These are phyloP conservation scores for Podaxis sp. DNA, from an alignment of 768 basidiomycete genomes.

Conservation along the genomic window DNA sequence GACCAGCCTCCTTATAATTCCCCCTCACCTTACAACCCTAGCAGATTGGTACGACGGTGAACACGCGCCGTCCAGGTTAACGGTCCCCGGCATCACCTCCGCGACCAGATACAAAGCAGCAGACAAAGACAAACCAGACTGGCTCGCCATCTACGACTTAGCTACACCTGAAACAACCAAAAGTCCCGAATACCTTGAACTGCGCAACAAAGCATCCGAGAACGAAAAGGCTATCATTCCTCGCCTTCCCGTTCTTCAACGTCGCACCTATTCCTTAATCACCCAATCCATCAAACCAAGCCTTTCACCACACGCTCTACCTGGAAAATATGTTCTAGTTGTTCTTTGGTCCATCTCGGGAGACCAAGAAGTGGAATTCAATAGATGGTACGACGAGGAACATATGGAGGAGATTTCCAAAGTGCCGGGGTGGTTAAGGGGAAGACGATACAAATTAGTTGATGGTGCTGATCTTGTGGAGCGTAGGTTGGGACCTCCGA, in stretches of 20 bases:
- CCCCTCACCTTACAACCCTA: not conserved
- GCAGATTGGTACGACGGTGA: conserved; percentile 35
- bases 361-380: conserved; percentile 23
- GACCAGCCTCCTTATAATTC: not conserved
- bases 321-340: not conserved
- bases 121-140: conserved; percentile 25
- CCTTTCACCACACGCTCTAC: conserved; percentile 8
- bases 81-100: conserved; percentile 25
- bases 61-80: conserved; percentile 28
- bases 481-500: too few species aligned
- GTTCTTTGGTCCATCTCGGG: conserved; percentile 12
- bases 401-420: conserved; percentile 3
- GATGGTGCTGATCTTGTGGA: conserved; percentile 1
- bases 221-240: conserved; percentile 26
- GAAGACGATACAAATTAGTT: conserved; percentile 5
- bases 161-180: conserved; percentile 21
- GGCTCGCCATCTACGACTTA: conserved; percentile 30
- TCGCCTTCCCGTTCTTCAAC: conserved; percentile 22
- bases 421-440: conserved; percentile 5
- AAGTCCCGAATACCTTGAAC: conserved; percentile 22
- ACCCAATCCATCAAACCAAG: conserved; percentile 5
- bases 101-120: conserved; percentile 28
- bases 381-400: conserved; percentile 23
- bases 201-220: conserved; percentile 22
- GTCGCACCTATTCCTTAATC: conserved; percentile 24